Evolutionary conservation across 495 filamentous ascomycete species (phyloP).

Genomic region (Corynascus novoguineensis): DNA sequence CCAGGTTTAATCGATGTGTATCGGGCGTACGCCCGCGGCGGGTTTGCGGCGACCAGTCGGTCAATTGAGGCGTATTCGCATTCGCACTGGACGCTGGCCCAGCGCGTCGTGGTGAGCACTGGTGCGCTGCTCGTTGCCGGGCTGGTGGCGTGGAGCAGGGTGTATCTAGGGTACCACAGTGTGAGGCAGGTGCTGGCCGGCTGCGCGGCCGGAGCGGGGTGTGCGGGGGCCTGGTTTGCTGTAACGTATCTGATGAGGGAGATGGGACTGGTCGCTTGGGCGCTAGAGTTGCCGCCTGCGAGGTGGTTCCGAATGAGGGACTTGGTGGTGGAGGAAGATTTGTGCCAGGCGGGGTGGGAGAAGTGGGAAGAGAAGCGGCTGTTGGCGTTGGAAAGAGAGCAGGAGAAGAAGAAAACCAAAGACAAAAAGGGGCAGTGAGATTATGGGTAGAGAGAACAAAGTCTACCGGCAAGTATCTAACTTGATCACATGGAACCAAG

Average conservation of each 20-base stretch:
- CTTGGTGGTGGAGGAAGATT: conserved; percentile 81
- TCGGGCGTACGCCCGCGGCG: conserved; percentile 15
- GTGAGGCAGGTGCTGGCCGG: conserved; percentile 80
- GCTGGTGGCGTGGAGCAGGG: conserved; percentile 68
- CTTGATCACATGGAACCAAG: too few relatives aligned
- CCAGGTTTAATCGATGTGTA: not conserved
- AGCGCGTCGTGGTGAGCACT: conserved; percentile 53
- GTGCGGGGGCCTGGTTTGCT: conserved; percentile 73
- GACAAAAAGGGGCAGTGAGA: conserved; percentile 2
- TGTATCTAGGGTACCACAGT: conserved; percentile 95
- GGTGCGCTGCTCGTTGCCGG: conserved; percentile 55
- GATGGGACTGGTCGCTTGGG: conserved; percentile 59
- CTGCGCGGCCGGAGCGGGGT: conserved; percentile 60
- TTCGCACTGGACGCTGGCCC: conserved; percentile 50
- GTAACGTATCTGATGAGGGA: conserved; percentile 59
- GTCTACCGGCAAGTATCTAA: too few relatives aligned
- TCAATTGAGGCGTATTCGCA: conserved; percentile 33
- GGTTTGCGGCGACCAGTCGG: conserved; percentile 15
- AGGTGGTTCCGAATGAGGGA: conserved; percentile 68
- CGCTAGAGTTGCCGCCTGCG: conserved; percentile 59
- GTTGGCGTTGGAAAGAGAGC: not conserved
- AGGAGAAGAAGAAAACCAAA: conserved; percentile 3
- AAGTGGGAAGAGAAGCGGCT: conserved; percentile 59
- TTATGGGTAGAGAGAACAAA: not conserved
- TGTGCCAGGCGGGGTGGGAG: conserved; percentile 89